Percentiles rank a stretch among this genome's conserved stretches.
Evolutionary conservation across 169 alveolate genomes (phyloP).

Genomic region (Plasmodium malariae): DNA sequence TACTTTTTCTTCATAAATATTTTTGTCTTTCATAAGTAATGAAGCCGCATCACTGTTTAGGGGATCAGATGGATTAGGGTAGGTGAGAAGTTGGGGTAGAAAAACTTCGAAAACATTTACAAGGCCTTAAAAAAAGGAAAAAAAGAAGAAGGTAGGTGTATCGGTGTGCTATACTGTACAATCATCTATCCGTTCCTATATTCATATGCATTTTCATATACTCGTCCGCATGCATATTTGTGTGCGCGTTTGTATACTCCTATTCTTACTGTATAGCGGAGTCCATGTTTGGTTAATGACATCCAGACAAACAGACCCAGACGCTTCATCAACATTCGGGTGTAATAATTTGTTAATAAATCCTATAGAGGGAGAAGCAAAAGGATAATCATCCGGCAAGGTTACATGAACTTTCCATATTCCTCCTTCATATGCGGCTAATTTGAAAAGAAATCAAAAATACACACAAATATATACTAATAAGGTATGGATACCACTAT

Average conservation of each 20-base stretch:
- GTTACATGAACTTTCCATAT: conserved; percentile 93
- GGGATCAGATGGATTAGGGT: conserved; percentile 98
- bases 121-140: conserved; percentile 85
- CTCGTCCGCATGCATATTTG: conserved; percentile 6
- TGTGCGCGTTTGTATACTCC: not conserved
- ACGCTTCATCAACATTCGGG: conserved; percentile 97
- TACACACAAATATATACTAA: not conserved
- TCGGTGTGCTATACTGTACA: not conserved
- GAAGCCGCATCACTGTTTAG: conserved; percentile 98
- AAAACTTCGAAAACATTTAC: conserved; percentile 96
- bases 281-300: conserved; percentile 99
- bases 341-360: conserved; percentile 94
- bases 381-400: conserved; percentile 98
- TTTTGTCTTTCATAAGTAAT: conserved; percentile 90
- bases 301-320: conserved; percentile 97
- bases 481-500: not conserved
- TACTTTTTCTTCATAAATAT: conserved; percentile 93
- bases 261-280: conserved; percentile 92
- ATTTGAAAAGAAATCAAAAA: not conserved
- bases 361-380: conserved; percentile 97
- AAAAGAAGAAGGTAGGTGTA: not conserved
- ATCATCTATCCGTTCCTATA: not conserved
- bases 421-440: conserved; percentile 92
- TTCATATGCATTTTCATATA: not conserved
- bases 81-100: conserved; percentile 95